Conservation (phyloP, 352 stramenopile genomes). For the Phytophthora cryptogea region DNA sequence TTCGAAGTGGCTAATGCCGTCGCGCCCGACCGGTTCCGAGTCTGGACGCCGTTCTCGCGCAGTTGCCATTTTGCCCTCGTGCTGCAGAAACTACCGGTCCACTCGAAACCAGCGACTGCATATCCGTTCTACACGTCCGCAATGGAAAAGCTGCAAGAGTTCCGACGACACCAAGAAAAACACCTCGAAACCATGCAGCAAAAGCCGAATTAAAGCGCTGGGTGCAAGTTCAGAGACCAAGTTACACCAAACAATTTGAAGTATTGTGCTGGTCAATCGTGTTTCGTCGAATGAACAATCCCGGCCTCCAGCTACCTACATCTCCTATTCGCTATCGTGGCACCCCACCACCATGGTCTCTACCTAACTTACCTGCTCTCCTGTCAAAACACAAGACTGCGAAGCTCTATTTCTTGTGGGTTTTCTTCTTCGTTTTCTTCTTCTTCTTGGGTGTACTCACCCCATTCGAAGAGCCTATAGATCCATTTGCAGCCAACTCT, state of each 20-base stretch:
- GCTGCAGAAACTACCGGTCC: constrained; percentile 50
- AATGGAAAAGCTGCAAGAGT: constrained; percentile 49
- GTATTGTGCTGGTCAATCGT: not conserved
- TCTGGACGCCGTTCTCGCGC: constrained; percentile 61
- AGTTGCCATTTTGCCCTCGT: constrained; percentile 71
- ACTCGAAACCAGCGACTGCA: constrained; percentile 28
- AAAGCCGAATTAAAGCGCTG: constrained; percentile 1
- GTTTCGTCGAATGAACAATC: constrained; percentile 11
- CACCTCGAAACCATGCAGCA: constrained; percentile 39
- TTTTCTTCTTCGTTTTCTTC: constrained; percentile 52
- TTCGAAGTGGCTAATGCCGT: constrained; percentile 43
- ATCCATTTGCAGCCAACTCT: constrained; percentile 30
- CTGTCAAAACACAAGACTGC: constrained; percentile 16
- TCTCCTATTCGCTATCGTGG: constrained; percentile 18
- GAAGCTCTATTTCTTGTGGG: constrained; percentile 51
- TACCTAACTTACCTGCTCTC: constrained; percentile 36
- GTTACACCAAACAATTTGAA: too few relatives aligned
- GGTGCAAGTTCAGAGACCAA: too few relatives aligned
- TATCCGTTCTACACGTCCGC: constrained; percentile 52
- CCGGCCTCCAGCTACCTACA: constrained; percentile 14
- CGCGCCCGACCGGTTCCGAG: constrained; percentile 39
- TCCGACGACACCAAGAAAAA: constrained; percentile 48
- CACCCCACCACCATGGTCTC: constrained; percentile 13
- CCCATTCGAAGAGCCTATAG: constrained; percentile 23
- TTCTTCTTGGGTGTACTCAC: constrained; percentile 51